Percentiles rank a stretch among this genome's conserved stretches.
These are phyloP conservation scores for Schrenkiella parvula DNA, from an alignment of 345 rosid species.

Conservation along the genomic window DNA sequence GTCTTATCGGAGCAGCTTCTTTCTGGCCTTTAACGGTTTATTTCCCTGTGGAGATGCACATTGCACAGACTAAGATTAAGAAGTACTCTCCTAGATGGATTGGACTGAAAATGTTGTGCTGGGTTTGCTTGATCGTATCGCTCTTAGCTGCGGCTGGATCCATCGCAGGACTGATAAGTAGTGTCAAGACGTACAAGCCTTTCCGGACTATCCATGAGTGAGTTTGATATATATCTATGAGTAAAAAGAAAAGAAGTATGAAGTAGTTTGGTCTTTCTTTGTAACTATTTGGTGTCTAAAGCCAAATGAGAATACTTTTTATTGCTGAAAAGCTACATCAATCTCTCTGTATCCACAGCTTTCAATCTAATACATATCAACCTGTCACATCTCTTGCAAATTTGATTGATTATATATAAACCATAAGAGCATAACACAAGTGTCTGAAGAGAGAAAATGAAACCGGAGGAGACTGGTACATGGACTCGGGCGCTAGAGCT, in stretches of 20 bases:
- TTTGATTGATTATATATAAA: slow-evolving; percentile 2
- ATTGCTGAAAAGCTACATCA: slow-evolving; percentile 1
- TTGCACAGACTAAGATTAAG: slow-evolving; percentile 46
- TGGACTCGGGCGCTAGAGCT: no score
- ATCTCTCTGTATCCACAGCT: slow-evolving; percentile 14
- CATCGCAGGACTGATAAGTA: slow-evolving; percentile 56
- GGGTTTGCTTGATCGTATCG: slow-evolving; percentile 61
- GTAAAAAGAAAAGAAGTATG: background rate
- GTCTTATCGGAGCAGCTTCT: slow-evolving; percentile 76
- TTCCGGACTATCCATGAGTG: slow-evolving; percentile 43
- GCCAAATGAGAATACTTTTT: slow-evolving; percentile 14
- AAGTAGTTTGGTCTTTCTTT: slow-evolving; percentile 10
- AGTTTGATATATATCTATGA: slow-evolving; percentile 7
- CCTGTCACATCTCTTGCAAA: slow-evolving; percentile 6
- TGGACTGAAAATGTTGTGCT: slow-evolving; percentile 59
- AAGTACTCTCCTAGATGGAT: slow-evolving; percentile 68
- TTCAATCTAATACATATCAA: slow-evolving; percentile 18
- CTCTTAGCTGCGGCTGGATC: slow-evolving; percentile 74
- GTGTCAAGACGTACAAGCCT: slow-evolving; percentile 71
- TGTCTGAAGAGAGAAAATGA: background rate
- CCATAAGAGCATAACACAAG: background rate
- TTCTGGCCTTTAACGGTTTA: slow-evolving; percentile 94
- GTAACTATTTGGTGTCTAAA: slow-evolving; percentile 17
- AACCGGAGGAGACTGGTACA: no score
- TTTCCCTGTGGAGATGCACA: slow-evolving; percentile 89